Base-by-base conservation (phyloP, 106 monocot genomes). In the Acorus calamus region DNA sequence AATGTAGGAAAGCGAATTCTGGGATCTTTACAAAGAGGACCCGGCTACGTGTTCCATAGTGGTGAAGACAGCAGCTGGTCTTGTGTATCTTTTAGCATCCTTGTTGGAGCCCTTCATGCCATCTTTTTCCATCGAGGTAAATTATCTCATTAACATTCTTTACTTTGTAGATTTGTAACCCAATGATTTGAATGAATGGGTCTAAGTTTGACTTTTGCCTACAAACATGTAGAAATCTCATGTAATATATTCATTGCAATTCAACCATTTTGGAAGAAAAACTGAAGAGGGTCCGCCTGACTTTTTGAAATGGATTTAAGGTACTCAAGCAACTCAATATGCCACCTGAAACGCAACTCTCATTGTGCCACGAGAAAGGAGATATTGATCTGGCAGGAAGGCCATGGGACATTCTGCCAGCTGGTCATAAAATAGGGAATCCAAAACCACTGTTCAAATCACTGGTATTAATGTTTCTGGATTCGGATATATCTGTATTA, bases 61-160 rank as follows among this genome's bases (percentile, higher is more conserved):
- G 48, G 83, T 96, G 75, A 96, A 79, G 75, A 91, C 96, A 62
- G 80, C 96, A 41, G 84, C 64, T 53, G 96, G 96, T 47, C 80
- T 96, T 71, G 96, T 96, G 2, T 83, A 87, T 66, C 82, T 96
- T 60, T 84, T 96, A 74, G 90, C 96, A 51, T 79, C 80, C 61
- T 66, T 96, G 60, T 73, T 96, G 51, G 90, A 96, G 67, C 96
- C 96, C 68, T 96, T 91, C 61, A 96, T 96, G 82, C 96, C 96
- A 9, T 96, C 96, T 7, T 96, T 96, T 73, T 83, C 96, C 49
- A 51, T 45, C 65, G 87, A 91, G 80, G 96, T 91, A 73, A 78
- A 47, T 71, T 48, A 57, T 49, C 28, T 44, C 8, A 52, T 2
- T 48, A 47, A 8, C 47, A 47, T 58, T 61, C 7, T 50, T 55